Conservation (phyloP, 371 early-diverging fungal genomes). For the Mucor velutinosus region DNA sequence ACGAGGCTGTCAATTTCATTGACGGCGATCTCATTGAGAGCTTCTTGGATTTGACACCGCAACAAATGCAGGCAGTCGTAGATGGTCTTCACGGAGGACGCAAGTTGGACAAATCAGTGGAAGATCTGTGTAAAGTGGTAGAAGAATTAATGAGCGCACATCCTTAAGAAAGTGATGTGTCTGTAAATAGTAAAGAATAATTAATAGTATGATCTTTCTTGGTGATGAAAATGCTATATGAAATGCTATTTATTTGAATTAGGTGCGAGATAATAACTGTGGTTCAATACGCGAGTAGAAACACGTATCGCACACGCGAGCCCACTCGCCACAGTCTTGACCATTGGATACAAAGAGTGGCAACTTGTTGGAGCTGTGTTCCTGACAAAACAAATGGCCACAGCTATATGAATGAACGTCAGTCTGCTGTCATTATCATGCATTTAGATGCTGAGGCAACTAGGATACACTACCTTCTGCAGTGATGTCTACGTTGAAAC, state of each 20-base stretch:
- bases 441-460: too few species aligned
- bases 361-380: slow-evolving; percentile 23
- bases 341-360: slow-evolving; percentile 17
- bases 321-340: slow-evolving; percentile 28
- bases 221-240: not conserved
- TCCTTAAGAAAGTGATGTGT: slow-evolving; percentile 22
- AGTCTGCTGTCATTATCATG: not conserved
- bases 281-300: slow-evolving; percentile 22
- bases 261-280: slow-evolving; percentile 11
- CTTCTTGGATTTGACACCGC: slow-evolving; percentile 74
- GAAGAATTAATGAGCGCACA: slow-evolving; percentile 54
- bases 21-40: slow-evolving; percentile 93
- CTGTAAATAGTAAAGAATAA: not conserved
- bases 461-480: slow-evolving; percentile 20
- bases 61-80: slow-evolving; percentile 67
- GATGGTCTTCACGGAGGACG: slow-evolving; percentile 52
- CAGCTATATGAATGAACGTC: slow-evolving; percentile 14
- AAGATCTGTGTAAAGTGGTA: slow-evolving; percentile 52
- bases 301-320: slow-evolving; percentile 30
- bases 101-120: slow-evolving; percentile 44
- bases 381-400: slow-evolving; percentile 30
- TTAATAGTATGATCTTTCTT: not conserved
- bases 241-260: not conserved
- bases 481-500: slow-evolving; percentile 27
- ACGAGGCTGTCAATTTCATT: slow-evolving; percentile 69